Base-by-base conservation (phyloP, 371 early-diverging fungal genomes). In the Syncephalastrum monosporum region DNA sequence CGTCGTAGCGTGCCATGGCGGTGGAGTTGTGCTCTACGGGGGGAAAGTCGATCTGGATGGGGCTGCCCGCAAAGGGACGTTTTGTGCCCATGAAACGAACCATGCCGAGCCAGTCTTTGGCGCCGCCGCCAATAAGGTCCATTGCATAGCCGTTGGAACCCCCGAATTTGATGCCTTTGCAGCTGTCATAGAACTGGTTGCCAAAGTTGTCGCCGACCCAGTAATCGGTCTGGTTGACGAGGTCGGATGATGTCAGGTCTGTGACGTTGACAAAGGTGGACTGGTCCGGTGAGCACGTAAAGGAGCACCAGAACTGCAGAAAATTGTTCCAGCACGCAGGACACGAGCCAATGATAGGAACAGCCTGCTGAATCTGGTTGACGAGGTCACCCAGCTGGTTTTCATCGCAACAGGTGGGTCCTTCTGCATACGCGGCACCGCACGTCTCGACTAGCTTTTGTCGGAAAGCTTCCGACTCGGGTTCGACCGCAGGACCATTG, bases 241-340 rank as follows among this genome's bases (percentile, higher is more conserved):
- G 62, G n/a, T 47, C 53, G 0, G 69, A 47, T 0, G 72, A 27
- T 47, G 25, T 29, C 3, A 69, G 68, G 3, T 56, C 55, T 3
- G 86, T 90, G 21, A 89, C 75, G 24, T 90, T 86, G 46, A 91
- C 74, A 70, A 90, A 89, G 0, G 81, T 82, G 0, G 88, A 83
- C 60, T 91, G 90, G 54, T 85, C 60, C 15, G 86, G 86, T 3
- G 86, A 86, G 53, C 90, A 89, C 2, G 89, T 87, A 53, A 90
- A 88, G 0, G 81, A 68, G 47, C 91, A 91, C 70, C 85, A 91
- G 60, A 91, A 88, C 58, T 75, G 70, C 47, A 82, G 59, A 53
- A 91, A 87, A 56, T 91, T 91, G 25, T 75, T 69, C 87, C 86
- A 90, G 63, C 91, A 91, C 4, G 91, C 91, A 15, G 91, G 91